Evolutionary conservation across 2,329 filamentous ascomycete genomes (phyloP).

Genomic region (Talaromyces sp.): DNA sequence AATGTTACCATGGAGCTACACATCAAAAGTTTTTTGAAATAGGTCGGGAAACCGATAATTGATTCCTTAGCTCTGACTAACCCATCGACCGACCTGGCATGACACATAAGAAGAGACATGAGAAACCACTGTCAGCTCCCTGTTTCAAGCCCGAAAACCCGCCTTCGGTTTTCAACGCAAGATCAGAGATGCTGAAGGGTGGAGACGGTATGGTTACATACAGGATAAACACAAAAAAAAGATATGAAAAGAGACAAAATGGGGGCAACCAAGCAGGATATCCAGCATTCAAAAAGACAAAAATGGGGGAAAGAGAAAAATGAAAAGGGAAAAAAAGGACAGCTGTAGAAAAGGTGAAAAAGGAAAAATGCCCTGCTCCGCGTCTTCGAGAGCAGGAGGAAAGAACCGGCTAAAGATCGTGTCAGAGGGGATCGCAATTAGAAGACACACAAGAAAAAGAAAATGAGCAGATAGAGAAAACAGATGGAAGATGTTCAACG

Average conservation of each 20-base stretch:
- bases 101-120: constrained; percentile 42
- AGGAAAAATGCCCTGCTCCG: constrained; percentile 23
- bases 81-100: constrained; percentile 39
- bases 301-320: constrained; percentile 26
- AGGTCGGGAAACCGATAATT: constrained; percentile 27
- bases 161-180: constrained; percentile 30
- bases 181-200: constrained; percentile 31
- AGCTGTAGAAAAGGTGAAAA: constrained; percentile 24
- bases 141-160: constrained; percentile 28
- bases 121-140: constrained; percentile 35
- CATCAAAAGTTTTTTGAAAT: not conserved
- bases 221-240: constrained; percentile 28
- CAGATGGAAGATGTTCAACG: constrained; percentile 25
- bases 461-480: constrained; percentile 30
- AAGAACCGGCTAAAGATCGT: constrained; percentile 32
- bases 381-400: constrained; percentile 29
- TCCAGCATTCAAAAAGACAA: constrained; percentile 36
- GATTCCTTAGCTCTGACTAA: constrained; percentile 35
- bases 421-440: constrained; percentile 34
- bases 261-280: constrained; percentile 39
- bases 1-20: too few relatives aligned
- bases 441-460: constrained; percentile 30
- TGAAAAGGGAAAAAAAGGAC: constrained; percentile 30
- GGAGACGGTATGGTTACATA: constrained; percentile 38
- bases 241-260: constrained; percentile 23